Percentiles rank a stretch among this genome's conserved stretches.
Evolutionary conservation across 2,329 filamentous ascomycete species (phyloP).

Genomic region (Paecilomyces sp.): DNA sequence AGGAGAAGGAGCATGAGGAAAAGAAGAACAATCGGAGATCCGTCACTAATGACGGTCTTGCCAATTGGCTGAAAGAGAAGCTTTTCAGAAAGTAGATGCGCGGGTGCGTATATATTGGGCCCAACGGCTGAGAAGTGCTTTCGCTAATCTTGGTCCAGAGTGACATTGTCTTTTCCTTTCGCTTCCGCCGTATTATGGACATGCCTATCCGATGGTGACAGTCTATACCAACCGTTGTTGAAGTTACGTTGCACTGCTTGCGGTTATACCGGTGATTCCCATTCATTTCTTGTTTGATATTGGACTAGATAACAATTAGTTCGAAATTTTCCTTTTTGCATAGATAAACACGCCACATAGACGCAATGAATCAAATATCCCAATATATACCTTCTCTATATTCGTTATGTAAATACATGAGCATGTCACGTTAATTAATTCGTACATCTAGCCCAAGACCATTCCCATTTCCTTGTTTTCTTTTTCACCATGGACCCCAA

Average conservation of each 20-base stretch:
- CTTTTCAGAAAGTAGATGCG: constrained; percentile 21
- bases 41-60: constrained; percentile 30
- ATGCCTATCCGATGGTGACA: not conserved
- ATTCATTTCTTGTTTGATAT: not conserved
- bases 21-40: constrained; percentile 6
- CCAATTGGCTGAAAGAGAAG: constrained; percentile 44
- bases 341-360: not conserved
- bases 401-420: no score
- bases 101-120: not conserved
- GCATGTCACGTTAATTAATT: no score
- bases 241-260: not conserved
- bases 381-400: no score
- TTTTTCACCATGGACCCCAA: not conserved
- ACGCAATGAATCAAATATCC: no score
- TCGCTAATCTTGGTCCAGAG: not conserved
- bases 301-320: not conserved
- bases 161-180: not conserved
- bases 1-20: constrained; percentile 24
- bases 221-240: not conserved
- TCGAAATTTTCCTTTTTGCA: not conserved
- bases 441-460: no score
- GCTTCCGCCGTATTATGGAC: not conserved
- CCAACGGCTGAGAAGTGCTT: not conserved
- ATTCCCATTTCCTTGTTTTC: no score
- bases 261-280: not conserved